Evolutionary conservation across 2,329 filamentous ascomycete species (phyloP).

Genomic region (Penicillium sp.): DNA sequence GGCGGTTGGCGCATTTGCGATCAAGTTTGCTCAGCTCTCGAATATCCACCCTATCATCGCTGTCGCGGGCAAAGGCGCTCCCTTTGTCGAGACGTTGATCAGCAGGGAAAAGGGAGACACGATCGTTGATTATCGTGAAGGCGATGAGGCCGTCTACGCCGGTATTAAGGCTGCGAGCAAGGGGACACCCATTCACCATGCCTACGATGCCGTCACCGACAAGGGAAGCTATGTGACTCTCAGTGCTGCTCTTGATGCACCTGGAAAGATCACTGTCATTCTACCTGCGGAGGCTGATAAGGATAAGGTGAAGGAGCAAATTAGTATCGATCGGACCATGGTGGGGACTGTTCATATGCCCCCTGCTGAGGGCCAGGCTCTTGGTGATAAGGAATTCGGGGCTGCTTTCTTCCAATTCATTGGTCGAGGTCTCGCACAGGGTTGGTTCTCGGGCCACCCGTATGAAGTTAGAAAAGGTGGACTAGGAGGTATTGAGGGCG

Average conservation of each 20-base stretch:
- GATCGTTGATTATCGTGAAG: slow-evolving; percentile 60
- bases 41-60: slow-evolving; percentile 63
- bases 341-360: slow-evolving; percentile 28
- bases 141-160: slow-evolving; percentile 53
- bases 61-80: slow-evolving; percentile 54
- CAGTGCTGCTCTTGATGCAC: slow-evolving; percentile 42
- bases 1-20: slow-evolving; percentile 57
- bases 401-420: slow-evolving; percentile 48
- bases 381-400: slow-evolving; percentile 45
- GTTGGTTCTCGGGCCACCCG: slow-evolving; percentile 52
- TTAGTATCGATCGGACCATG: slow-evolving; percentile 41
- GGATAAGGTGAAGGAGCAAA: slow-evolving; percentile 39
- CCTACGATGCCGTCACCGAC: slow-evolving; percentile 59
- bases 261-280: slow-evolving; percentile 43
- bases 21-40: slow-evolving; percentile 55
- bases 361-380: slow-evolving; percentile 19
- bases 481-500: slow-evolving; percentile 53
- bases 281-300: slow-evolving; percentile 45
- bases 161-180: slow-evolving; percentile 38
- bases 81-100: slow-evolving; percentile 54
- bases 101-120: slow-evolving; percentile 55
- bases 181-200: slow-evolving; percentile 47
- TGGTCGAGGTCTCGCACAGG: slow-evolving; percentile 47
- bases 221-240: slow-evolving; percentile 50
- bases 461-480: slow-evolving; percentile 54